phyloP scores from a whole-genome alignment of 306 rosid species.

The Cajanus cajan region DNA sequence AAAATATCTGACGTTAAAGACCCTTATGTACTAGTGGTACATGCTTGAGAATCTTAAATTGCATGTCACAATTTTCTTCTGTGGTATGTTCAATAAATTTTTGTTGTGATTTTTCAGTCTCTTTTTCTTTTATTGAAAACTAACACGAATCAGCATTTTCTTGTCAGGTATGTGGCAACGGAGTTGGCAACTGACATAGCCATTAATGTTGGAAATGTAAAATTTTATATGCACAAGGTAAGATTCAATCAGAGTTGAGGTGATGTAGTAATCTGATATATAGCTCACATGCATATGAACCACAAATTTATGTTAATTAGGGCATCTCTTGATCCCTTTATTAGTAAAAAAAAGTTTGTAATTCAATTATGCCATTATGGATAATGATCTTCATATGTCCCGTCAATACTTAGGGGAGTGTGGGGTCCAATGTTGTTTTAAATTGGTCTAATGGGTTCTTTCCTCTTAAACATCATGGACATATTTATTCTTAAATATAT shows the following conservation, averaged over 20 bases:
- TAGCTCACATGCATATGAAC: not conserved
- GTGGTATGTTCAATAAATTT: not conserved
- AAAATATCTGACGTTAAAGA: too few relatives aligned
- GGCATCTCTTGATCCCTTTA: not conserved
- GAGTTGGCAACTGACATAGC: constrained; percentile 76
- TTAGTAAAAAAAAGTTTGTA: not conserved
- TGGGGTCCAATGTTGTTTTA: not conserved
- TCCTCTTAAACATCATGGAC: not conserved
- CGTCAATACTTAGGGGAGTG: not conserved
- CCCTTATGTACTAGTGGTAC: too few relatives aligned
- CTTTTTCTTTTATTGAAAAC: constrained; percentile 2
- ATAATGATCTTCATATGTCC: not conserved
- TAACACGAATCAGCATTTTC: constrained; percentile 26
- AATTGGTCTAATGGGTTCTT: not conserved
- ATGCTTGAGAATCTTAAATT: too few relatives aligned
- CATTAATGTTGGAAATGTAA: constrained; percentile 67
- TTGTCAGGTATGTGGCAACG: constrained; percentile 72
- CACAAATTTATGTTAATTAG: not conserved
- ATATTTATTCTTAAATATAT: not conserved
- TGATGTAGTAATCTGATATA: constrained; percentile 1
- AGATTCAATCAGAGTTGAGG: constrained; percentile 29
- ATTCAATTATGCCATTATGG: not conserved
- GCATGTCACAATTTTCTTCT: too few relatives aligned
- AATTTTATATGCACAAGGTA: constrained; percentile 90
- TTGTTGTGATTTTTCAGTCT: not conserved